phyloP scores from a whole-genome alignment of 2,329 filamentous ascomycete species.

The Xylariomycetidae sp. region DNA sequence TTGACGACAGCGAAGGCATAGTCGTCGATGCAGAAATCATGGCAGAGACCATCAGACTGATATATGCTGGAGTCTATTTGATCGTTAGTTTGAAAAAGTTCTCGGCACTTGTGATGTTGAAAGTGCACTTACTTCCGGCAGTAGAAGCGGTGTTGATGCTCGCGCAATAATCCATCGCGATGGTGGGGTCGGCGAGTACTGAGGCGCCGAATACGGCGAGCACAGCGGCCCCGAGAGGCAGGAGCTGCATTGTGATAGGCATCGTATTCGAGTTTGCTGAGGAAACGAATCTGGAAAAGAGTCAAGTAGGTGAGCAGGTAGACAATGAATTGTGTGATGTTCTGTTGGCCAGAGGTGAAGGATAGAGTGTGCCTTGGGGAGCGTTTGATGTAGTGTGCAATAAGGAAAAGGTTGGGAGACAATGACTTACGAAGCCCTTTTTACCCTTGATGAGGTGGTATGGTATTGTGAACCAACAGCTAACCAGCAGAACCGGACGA shows the following conservation, averaged over 20 bases:
- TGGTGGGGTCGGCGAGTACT: constrained; percentile 21
- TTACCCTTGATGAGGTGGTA: too few relatives aligned
- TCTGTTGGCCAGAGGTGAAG: constrained; percentile 6
- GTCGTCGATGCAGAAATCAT: constrained; percentile 48
- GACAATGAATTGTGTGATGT: too few relatives aligned
- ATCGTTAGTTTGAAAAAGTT: constrained; percentile 14
- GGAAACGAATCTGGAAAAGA: too few relatives aligned
- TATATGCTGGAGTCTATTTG: constrained; percentile 47
- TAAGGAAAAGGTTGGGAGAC: too few relatives aligned
- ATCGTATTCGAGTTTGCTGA: constrained; percentile 13
- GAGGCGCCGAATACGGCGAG: constrained; percentile 15
- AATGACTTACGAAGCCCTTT: background rate
- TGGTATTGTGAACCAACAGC: background rate
- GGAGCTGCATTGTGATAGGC: constrained; percentile 13
- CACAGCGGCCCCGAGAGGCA: constrained; percentile 17
- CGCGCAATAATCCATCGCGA: constrained; percentile 40
- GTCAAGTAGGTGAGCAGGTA: too few relatives aligned
- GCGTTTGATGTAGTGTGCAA: too few relatives aligned
- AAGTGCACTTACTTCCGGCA: constrained; percentile 38
- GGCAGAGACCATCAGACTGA: constrained; percentile 68
- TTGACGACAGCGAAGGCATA: constrained; percentile 69
- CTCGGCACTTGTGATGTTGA: too few relatives aligned
- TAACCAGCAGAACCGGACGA: background rate
- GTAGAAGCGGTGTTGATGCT: constrained; percentile 40
- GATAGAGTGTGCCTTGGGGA: too few relatives aligned